Evolutionary conservation across 129 eudicot genomes (phyloP).

Genomic region (Logfia minima): DNA sequence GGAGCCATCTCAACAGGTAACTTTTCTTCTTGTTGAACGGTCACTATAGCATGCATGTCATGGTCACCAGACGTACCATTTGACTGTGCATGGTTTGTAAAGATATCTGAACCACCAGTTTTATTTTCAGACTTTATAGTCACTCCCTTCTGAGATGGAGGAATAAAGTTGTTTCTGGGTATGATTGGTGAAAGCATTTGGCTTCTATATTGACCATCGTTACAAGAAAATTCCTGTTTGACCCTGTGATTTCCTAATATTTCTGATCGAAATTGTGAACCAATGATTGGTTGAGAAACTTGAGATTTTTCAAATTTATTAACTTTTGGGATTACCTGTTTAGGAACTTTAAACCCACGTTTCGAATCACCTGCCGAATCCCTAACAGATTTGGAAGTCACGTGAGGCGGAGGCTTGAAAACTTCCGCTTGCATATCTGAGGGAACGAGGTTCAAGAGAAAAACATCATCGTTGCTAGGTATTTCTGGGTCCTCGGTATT

Average conservation of each 20-base stretch:
- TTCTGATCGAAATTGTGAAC: constrained; percentile 40
- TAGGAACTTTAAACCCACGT: constrained; percentile 21
- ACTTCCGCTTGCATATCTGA: constrained; percentile 32
- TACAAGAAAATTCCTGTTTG: constrained; percentile 33
- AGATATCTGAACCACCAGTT: constrained; percentile 22
- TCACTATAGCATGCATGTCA: constrained; percentile 12
- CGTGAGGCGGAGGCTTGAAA: constrained; percentile 27
- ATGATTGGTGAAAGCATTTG: constrained; percentile 18
- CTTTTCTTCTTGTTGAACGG: constrained; percentile 27
- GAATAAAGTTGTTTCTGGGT: constrained; percentile 14
- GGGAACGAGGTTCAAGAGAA: constrained; percentile 48
- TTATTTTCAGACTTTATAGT: constrained; percentile 30
- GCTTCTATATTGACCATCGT: constrained; percentile 21
- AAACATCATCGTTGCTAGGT: constrained; percentile 77
- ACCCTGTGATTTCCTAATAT: constrained; percentile 22
- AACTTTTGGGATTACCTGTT: constrained; percentile 28
- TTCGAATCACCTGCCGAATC: constrained; percentile 29
- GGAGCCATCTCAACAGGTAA: constrained; percentile 30
- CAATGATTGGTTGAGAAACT: constrained; percentile 23
- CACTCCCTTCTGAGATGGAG: constrained; percentile 20
- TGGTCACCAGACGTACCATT: constrained; percentile 11
- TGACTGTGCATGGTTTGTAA: constrained; percentile 17
- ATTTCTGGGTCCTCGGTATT: constrained; percentile 72
- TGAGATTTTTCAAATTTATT: constrained; percentile 25
- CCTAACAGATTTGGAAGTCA: constrained; percentile 26